A percentile compares a stretch with the other conserved stretches of the same genome.
Evolutionary conservation across 2,329 filamentous ascomycete genomes (phyloP).

Genomic region (Aspergillus sergii): DNA sequence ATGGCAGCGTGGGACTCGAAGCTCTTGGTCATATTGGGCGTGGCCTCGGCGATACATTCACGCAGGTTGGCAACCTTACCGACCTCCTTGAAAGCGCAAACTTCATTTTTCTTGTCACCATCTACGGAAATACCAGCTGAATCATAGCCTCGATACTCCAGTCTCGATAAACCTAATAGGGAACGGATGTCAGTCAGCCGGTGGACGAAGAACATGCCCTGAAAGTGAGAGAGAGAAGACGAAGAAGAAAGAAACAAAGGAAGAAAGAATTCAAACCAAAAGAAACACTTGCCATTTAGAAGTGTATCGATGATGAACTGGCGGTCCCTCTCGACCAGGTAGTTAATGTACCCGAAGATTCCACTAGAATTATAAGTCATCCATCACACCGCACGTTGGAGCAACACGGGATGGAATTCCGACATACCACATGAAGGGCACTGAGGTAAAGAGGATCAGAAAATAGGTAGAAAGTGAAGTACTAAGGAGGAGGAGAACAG

Average conservation of each 20-base stretch:
- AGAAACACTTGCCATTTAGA: slow-evolving; percentile 71
- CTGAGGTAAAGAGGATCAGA: no score
- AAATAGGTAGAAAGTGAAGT: no score
- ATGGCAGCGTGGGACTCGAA: slow-evolving; percentile 99
- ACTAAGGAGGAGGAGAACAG: no score
- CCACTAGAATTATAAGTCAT: slow-evolving; percentile 27
- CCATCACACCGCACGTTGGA: no score
- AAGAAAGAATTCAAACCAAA: no score
- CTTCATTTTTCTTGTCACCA: slow-evolving; percentile 98
- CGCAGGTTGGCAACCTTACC: slow-evolving; percentile 98
- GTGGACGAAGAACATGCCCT: slow-evolving; percentile 38
- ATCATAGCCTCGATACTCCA: slow-evolving; percentile 99
- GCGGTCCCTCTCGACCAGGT: slow-evolving; percentile 97
- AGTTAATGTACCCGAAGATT: slow-evolving; percentile 93
- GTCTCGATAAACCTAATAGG: slow-evolving; percentile 76
- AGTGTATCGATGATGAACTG: slow-evolving; percentile 94
- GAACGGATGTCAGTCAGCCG: background rate
- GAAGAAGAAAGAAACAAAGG: no score
- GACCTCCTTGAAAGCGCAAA: slow-evolving; percentile 97
- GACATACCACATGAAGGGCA: no score
- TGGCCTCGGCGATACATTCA: slow-evolving; percentile 81
- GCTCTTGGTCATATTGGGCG: slow-evolving; percentile 84
- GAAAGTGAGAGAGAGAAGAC: no score
- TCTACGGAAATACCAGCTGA: slow-evolving; percentile 95
- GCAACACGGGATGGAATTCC: no score